Evolutionary conservation across 139 green algal genomes (phyloP).

Genomic region (Micromonas pusilla): DNA sequence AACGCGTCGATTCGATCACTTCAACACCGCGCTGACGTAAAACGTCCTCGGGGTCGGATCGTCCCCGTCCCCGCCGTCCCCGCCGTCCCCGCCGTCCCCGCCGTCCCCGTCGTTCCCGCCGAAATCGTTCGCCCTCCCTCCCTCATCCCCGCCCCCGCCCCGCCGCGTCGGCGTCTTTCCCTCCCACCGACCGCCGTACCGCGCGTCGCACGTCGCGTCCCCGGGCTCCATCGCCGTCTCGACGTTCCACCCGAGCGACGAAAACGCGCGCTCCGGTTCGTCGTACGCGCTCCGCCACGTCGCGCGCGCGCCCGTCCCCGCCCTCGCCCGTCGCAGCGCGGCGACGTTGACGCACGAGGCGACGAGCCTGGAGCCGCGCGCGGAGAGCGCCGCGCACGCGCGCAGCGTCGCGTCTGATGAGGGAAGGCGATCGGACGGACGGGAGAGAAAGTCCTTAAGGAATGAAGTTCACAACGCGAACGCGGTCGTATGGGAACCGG

Average conservation of each 20-base stretch:
- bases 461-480: too few relatives aligned
- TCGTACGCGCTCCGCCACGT: background rate
- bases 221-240: background rate
- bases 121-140: too few relatives aligned
- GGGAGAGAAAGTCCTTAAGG: too few relatives aligned
- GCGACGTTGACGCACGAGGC: background rate
- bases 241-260: background rate
- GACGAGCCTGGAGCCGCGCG: background rate
- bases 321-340: background rate
- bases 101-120: too few relatives aligned
- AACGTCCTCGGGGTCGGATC: background rate
- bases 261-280: background rate
- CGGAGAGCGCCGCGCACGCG: background rate
- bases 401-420: background rate
- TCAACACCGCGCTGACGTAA: too few relatives aligned
- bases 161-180: background rate
- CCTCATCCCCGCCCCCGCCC: too few relatives aligned
- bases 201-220: background rate
- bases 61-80: background rate
- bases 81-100: too few relatives aligned
- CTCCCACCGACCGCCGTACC: background rate
- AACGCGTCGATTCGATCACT: too few relatives aligned
- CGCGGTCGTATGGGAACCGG: too few relatives aligned
- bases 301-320: background rate
- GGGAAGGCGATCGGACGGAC: too few relatives aligned